Conservation (phyloP, 2,329 filamentous ascomycete species). For the Waltergamsia citrina region DNA sequence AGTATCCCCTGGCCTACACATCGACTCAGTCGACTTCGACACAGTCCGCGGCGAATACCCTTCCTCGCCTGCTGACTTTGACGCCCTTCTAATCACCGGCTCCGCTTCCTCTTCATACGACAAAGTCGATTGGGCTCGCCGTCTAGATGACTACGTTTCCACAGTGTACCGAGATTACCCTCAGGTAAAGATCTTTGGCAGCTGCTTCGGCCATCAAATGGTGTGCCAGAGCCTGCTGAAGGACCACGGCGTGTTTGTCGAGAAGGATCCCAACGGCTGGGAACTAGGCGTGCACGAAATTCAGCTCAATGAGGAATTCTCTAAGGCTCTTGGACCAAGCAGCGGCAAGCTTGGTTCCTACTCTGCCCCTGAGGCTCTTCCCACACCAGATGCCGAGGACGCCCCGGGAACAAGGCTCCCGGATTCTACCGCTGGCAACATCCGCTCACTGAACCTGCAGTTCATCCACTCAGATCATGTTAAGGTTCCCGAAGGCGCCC, state of each 20-base stretch:
- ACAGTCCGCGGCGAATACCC: slow-evolving; percentile 24
- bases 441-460: slow-evolving; percentile 15
- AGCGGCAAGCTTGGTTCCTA: slow-evolving; percentile 10
- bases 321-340: slow-evolving; percentile 4
- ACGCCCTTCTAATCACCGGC: slow-evolving; percentile 28
- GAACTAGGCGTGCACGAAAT: slow-evolving; percentile 20
- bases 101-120: slow-evolving; percentile 22
- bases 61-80: slow-evolving; percentile 13
- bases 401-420: background rate
- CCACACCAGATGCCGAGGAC: slow-evolving; percentile 1
- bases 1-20: slow-evolving; percentile 2
- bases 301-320: slow-evolving; percentile 12
- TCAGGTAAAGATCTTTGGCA: slow-evolving; percentile 27
- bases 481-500: slow-evolving; percentile 3
- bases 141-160: slow-evolving; percentile 11
- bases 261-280: slow-evolving; percentile 17
- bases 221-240: slow-evolving; percentile 25
- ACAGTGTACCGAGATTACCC: slow-evolving; percentile 16
- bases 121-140: slow-evolving; percentile 11
- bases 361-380: background rate
- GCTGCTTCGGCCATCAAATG: slow-evolving; percentile 32
- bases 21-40: slow-evolving; percentile 21
- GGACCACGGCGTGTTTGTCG: slow-evolving; percentile 13
- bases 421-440: background rate
- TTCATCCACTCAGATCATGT: slow-evolving; percentile 26